These are phyloP conservation scores for Aspergillus cristatus DNA, from an alignment of 495 filamentous ascomycete genomes.

Conservation along the genomic window DNA sequence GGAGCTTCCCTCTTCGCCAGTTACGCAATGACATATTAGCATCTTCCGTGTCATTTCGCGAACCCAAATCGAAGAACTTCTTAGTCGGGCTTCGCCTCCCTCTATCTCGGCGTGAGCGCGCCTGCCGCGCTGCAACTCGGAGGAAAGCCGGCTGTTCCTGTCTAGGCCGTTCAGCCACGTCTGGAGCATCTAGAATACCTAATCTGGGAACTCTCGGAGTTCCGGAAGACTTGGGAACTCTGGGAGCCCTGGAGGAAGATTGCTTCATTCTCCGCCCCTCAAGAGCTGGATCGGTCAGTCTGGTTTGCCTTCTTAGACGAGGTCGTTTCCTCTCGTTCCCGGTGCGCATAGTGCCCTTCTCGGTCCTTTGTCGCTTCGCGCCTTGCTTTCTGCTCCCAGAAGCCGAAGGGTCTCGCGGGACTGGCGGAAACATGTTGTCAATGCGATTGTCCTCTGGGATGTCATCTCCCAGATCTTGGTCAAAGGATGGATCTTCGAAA, in stretches of 20 bases:
- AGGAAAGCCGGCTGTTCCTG: slow-evolving; percentile 58
- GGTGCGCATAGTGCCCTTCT: slow-evolving; percentile 5
- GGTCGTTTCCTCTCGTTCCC: slow-evolving; percentile 17
- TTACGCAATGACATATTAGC: slow-evolving; percentile 54
- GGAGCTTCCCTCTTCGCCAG: slow-evolving; percentile 69
- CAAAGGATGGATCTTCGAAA: slow-evolving; percentile 16
- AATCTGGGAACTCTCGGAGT: slow-evolving; percentile 34
- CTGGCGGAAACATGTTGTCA: slow-evolving; percentile 45
- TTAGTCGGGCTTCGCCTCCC: slow-evolving; percentile 66
- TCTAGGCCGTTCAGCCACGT: slow-evolving; percentile 20
- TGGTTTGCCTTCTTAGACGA: slow-evolving; percentile 22
- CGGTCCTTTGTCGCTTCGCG: slow-evolving; percentile 31
- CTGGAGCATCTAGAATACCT: slow-evolving; percentile 64
- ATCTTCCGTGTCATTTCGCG: slow-evolving; percentile 64
- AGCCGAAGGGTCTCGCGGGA: slow-evolving; percentile 16
- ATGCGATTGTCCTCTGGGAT: slow-evolving; percentile 49
- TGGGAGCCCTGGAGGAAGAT: slow-evolving; percentile 28
- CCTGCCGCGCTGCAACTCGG: slow-evolving; percentile 65
- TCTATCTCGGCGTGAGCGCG: slow-evolving; percentile 47
- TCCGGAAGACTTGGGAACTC: no score
- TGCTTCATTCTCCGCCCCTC: slow-evolving; percentile 21
- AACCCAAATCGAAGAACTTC: slow-evolving; percentile 68
- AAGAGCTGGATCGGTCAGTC: slow-evolving; percentile 24
- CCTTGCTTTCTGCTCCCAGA: slow-evolving; percentile 18
- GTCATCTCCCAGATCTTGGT: slow-evolving; percentile 25